Evolutionary conservation across 345 rosid species (phyloP), one percentile per base, ranked within the genome.

Genomic region (Sonneratia alba): DNA sequence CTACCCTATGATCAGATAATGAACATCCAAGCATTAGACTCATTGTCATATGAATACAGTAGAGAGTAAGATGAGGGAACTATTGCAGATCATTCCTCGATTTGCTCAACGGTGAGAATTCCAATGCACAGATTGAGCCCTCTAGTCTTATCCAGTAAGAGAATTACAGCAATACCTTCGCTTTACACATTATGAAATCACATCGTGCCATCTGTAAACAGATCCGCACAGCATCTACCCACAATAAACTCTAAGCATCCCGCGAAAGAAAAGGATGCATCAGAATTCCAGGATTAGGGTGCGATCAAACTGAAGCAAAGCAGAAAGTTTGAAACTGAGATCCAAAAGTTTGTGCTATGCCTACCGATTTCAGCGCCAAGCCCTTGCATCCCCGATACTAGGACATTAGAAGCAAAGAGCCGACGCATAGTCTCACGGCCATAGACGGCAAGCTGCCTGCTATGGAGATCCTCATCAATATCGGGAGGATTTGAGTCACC

Each of bases 361-460:
- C 27, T 87, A 94, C 98, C 99, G 64, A 96, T 96, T 86, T 96
- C 99, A 4, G 87, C 98, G 24, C 99, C 99, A 8, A 96, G 93
- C 34, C 98, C 99, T 71, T 85, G 96, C 83, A 92, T 79, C 83
- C 99, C 99, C 0, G 99, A 92, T 65, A 96, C 79, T 53, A 96
- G 96, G 56, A 96, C 84, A 64, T 85, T 86, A 0, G 99, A 96
- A 5, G 96, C 99, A 65, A 96, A 96, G 76, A 96, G 96, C 57
- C 96, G 87, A 45, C 90, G 85, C 98, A 96, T 96, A 4, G 99
- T 92, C 84, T 96, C 99, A 2, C 99, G 96, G 47, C 99, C 99
- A 45, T 95, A 95, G 37, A 95, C 99, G 0, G 99, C 99, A 22
- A 96, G 99, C 93, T 96, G 99, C 51, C 99, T 79, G 79, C 99